These are phyloP conservation scores for Scheffersomyces titani DNA, from an alignment of 1,139 yeast species.

Conservation along the genomic window DNA sequence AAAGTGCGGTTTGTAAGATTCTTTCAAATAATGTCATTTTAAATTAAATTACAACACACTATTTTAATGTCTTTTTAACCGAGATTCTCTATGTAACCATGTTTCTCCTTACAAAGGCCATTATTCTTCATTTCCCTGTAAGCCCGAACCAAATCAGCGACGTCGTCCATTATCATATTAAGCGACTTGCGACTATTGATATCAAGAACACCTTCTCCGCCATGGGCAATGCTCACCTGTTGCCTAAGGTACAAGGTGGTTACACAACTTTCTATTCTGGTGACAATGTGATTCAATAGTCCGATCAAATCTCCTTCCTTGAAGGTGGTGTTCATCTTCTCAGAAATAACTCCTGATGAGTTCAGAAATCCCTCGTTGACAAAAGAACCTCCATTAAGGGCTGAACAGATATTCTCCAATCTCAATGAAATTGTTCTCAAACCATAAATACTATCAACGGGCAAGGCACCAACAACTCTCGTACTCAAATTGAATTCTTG, in stretches of 20 bases:
- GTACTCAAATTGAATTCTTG: conserved; percentile 17
- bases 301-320: conserved; percentile 41
- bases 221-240: conserved; percentile 25
- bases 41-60: background rate
- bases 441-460: conserved; percentile 46
- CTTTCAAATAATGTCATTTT: background rate
- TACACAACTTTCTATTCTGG: conserved; percentile 62
- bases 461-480: conserved; percentile 40
- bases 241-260: conserved; percentile 37
- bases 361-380: conserved; percentile 29
- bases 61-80: background rate
- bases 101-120: background rate
- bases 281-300: conserved; percentile 62
- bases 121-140: background rate
- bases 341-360: conserved; percentile 27
- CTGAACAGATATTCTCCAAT: conserved; percentile 51
- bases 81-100: background rate
- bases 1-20: background rate
- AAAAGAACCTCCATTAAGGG: conserved; percentile 27
- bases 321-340: conserved; percentile 23
- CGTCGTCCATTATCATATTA: conserved; percentile 28
- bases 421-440: conserved; percentile 50
- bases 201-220: conserved; percentile 25
- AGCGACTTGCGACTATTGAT: conserved; percentile 24
- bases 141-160: conserved; percentile 11